Percentiles rank a stretch among this genome's conserved stretches.
phyloP scores from a whole-genome alignment of 148 eudicot species.

The Rhododendron ferrugineum region DNA sequence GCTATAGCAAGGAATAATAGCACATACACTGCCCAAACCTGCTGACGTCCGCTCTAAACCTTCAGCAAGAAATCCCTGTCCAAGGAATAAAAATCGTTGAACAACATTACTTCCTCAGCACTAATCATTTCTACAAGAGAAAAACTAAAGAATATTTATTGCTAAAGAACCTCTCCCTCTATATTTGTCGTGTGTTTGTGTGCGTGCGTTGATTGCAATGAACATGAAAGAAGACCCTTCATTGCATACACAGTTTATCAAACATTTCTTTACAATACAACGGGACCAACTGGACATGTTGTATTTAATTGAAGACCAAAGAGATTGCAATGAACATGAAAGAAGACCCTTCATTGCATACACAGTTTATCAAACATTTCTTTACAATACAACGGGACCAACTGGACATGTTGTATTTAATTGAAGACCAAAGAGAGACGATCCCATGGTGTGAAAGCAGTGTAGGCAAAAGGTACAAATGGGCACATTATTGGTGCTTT shows the following conservation, averaged over 20 bases:
- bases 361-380: background rate
- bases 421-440: background rate
- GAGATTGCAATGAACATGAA: background rate
- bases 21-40: constrained; percentile 96
- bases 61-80: constrained; percentile 93
- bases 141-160: background rate
- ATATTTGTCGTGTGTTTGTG: background rate
- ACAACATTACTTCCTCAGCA: background rate
- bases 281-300: background rate
- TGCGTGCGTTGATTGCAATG: background rate
- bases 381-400: background rate
- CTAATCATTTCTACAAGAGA: background rate
- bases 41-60: constrained; percentile 91
- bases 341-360: background rate
- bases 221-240: background rate
- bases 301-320: background rate
- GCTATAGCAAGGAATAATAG: constrained; percentile 10
- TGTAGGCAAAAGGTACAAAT: background rate
- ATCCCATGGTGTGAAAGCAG: too few species aligned
- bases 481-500: background rate
- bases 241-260: background rate
- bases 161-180: background rate
- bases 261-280: background rate
- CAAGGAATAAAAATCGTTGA: constrained; percentile 9
- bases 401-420: too few species aligned